These are phyloP conservation scores for Solanum chaucha DNA, from an alignment of 257 asterid genomes.

Conservation along the genomic window DNA sequence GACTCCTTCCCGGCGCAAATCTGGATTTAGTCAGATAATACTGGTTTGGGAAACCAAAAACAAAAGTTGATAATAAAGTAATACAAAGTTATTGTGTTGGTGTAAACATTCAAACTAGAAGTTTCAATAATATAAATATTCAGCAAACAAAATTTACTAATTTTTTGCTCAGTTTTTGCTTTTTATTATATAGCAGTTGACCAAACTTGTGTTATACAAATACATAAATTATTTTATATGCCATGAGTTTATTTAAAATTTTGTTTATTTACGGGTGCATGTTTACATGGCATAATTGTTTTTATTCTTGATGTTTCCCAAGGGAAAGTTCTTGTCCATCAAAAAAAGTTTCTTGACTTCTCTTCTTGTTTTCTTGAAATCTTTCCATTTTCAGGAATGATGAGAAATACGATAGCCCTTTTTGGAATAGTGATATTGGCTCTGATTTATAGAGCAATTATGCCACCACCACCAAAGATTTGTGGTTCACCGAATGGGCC, in stretches of 20 bases:
- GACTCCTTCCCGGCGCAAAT: background rate
- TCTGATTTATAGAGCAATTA: constrained; percentile 63
- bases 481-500: constrained; percentile 67
- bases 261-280: background rate
- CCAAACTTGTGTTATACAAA: background rate
- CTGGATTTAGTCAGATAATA: too few relatives aligned
- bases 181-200: background rate
- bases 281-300: background rate
- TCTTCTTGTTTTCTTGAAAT: background rate
- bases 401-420: constrained; percentile 46
- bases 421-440: constrained; percentile 52
- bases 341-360: background rate
- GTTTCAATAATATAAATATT: background rate
- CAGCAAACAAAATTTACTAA: background rate
- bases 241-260: background rate
- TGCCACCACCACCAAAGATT: constrained; percentile 54
- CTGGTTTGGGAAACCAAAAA: too few relatives aligned
- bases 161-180: background rate
- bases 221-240: background rate
- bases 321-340: background rate
- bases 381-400: constrained; percentile 27
- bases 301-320: too few relatives aligned
- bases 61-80: background rate
- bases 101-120: background rate
- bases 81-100: background rate